A percentile compares a stretch with the other conserved stretches of the same genome.
These are phyloP conservation scores for Ceratocystis cacaofunesta DNA, from an alignment of 2,329 filamentous ascomycete species.

Conservation along the genomic window DNA sequence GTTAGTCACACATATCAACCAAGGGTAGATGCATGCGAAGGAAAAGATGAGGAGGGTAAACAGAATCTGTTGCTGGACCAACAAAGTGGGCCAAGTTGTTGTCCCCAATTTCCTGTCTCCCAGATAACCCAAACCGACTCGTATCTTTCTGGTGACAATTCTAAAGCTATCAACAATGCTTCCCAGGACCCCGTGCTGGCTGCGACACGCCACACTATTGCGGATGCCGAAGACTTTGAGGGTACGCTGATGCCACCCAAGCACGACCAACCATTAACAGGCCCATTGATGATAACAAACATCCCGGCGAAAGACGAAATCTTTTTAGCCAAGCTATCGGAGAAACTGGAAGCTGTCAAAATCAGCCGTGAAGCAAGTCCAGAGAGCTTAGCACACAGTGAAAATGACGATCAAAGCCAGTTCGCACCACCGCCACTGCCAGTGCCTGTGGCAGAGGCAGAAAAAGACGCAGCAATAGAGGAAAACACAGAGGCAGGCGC, in stretches of 20 bases:
- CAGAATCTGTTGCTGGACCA: neutral
- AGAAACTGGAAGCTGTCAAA: constrained; percentile 37
- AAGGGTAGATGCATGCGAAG: neutral
- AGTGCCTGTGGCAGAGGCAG: constrained; percentile 15
- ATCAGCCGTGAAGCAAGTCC: constrained; percentile 27
- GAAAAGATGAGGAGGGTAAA: neutral
- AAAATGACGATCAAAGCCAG: neutral
- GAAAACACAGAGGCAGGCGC: neutral
- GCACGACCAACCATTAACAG: constrained; percentile 33
- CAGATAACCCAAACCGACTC: neutral
- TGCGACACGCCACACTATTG: neutral
- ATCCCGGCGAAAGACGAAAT: constrained; percentile 41
- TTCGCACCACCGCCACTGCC: constrained; percentile 7
- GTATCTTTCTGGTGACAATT: neutral
- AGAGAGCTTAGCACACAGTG: constrained; percentile 10
- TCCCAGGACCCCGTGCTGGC: neutral
- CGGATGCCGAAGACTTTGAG: constrained; percentile 5
- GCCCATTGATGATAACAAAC: constrained; percentile 40
- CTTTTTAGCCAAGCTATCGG: constrained; percentile 35
- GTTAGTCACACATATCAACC: neutral
- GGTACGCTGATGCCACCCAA: constrained; percentile 27
- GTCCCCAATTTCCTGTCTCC: neutral
- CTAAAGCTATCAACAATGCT: neutral
- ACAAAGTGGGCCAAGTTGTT: neutral
- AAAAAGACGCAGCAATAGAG: neutral